Evolutionary conservation across 441 rosid genomes (phyloP), one percentile per base, ranked within the genome.

Genomic region (Adansonia madagascariensis): DNA sequence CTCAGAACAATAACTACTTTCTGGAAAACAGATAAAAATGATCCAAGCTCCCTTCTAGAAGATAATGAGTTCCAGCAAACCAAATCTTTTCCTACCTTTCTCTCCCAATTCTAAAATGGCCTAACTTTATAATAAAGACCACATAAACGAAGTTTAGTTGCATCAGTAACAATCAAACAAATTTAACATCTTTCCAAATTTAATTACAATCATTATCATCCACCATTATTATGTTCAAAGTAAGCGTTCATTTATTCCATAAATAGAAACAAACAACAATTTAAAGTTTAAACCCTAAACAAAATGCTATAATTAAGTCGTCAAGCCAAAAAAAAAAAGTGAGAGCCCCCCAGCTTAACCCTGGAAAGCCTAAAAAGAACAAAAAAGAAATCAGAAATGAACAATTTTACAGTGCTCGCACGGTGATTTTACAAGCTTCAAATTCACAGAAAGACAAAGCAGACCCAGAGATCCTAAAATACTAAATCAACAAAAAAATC

Each of bases 381-480:
- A 17, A 9, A 64, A 43, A 18, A 6, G 0, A 17, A 41, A 39
- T 22, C 41, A 53, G 49, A 71, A 52, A 12, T n/a, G 4, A n/a
- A 52, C 1, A 35, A 53, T 52, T 71, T 31, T 53, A 74, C 68
- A 57, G 41, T 35, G 6, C 41, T 79, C 81, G 78, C 75, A 80
- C 84, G 59, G 63, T 52, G 18, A 74, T 47, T 74, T 50, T 27
- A 12, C 78, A 59, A 80, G 84, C 80, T 46, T 75, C 60, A 43
- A 82, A 49, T 22, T 72, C 44, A 31, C 44, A 71, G 61, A 82
- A 71, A 52, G 22, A 56, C 14, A 6, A 6, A 15, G 47, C 49
- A 49, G 59, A 77, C 60, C 35, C 67, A 63, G 65, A 80, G 83
- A 86, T 78, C 82, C 62, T 67, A 57, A 35, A 74, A 8, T 35